Conservation (phyloP, 371 early-diverging fungal genomes). For the Chytridium lagenaria region DNA sequence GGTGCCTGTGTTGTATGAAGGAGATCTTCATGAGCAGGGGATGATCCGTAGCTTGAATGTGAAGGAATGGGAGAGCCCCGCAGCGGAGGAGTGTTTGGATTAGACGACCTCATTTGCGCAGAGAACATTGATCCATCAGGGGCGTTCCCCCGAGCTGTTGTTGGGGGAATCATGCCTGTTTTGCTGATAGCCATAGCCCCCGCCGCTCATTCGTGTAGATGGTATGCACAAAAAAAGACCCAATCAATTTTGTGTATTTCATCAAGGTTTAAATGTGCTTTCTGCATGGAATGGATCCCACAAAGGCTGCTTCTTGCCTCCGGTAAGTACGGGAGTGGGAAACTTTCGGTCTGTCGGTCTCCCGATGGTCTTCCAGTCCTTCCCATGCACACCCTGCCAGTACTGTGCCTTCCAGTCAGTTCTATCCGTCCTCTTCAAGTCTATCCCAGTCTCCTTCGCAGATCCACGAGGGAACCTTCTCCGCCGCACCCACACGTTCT, state of each 20-base stretch:
- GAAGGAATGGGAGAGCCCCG: neutral
- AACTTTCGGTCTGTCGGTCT: slow-evolving; percentile 31
- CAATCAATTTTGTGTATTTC: slow-evolving; percentile 4
- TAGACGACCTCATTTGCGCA: neutral
- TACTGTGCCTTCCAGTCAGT: slow-evolving; percentile 22
- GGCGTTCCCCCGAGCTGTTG: neutral
- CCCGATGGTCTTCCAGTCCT: slow-evolving; percentile 40
- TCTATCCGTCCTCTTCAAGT: slow-evolving; percentile 28
- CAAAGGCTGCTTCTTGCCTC: slow-evolving; percentile 7
- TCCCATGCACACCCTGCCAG: slow-evolving; percentile 27
- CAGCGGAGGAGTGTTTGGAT: neutral
- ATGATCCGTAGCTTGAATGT: neutral
- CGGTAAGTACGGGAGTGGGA: slow-evolving; percentile 32
- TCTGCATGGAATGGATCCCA: slow-evolving; percentile 50
- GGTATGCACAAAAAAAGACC: neutral
- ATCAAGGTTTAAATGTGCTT: slow-evolving; percentile 45
- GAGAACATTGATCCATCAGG: neutral
- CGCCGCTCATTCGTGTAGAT: neutral
- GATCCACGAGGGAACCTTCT: slow-evolving; percentile 18
- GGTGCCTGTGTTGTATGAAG: neutral
- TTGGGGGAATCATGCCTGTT: neutral
- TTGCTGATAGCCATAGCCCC: neutral
- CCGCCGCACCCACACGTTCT: slow-evolving; percentile 19
- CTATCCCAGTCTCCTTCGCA: slow-evolving; percentile 14
- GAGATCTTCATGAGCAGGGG: neutral